These are phyloP conservation scores for Apocynum venetum DNA, from an alignment of 257 asterid genomes.

Conservation along the genomic window DNA sequence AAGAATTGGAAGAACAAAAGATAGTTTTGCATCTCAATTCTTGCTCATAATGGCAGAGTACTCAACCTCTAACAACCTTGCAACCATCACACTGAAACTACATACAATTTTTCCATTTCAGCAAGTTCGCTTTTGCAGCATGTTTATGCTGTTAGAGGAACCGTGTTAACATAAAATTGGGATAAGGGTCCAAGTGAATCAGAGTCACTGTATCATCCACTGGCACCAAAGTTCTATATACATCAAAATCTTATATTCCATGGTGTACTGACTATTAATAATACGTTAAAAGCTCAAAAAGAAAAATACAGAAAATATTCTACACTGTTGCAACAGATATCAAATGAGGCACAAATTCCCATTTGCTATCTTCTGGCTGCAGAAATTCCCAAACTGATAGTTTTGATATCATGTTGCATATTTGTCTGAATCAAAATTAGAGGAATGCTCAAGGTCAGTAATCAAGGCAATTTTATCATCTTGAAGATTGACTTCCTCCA, in stretches of 20 bases:
- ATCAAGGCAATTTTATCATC: conserved; percentile 58
- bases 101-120: too few species aligned
- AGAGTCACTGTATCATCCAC: not conserved
- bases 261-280: not conserved
- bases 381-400: not conserved
- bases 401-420: conserved; percentile 14
- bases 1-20: too few species aligned
- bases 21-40: too few species aligned
- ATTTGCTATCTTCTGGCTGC: not conserved
- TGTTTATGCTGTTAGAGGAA: too few species aligned
- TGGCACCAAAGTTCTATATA: not conserved
- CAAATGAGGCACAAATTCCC: not conserved
- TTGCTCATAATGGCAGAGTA: too few species aligned
- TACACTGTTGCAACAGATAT: not conserved
- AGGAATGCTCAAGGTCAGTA: conserved; percentile 26
- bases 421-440: conserved; percentile 45
- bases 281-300: not conserved
- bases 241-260: not conserved
- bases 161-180: not conserved
- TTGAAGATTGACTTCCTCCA: conserved; percentile 26
- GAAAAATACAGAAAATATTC: not conserved
- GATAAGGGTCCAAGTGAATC: not conserved
- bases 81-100: too few species aligned
- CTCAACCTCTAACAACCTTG: too few species aligned
- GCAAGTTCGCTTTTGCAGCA: too few species aligned